Evolutionary conservation across 2,329 filamentous ascomycete species (phyloP), one percentile per base, ranked within the genome.

Genomic region (Colletotrichum brevisporum): DNA sequence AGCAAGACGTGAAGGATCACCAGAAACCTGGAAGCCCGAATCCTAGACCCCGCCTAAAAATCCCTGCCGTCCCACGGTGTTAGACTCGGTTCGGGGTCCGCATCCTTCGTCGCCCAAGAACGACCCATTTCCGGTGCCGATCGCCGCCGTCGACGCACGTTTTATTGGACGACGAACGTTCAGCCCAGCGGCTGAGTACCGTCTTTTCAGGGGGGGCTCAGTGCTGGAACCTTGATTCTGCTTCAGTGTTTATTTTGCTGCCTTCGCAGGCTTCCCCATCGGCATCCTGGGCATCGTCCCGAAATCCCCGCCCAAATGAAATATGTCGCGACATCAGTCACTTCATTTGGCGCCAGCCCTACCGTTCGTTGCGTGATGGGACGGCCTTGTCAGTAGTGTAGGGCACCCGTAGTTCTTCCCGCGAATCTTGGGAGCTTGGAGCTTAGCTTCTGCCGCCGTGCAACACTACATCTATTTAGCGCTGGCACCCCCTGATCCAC

Each of bases 81-180:
- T 48, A 48, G 51, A 4, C 21, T 27, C 15, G 13, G 31, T 2
- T 43, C 55, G 41, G 63, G 66, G 50, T 18, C 13, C 43, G 62
- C 27, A 69, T 69, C 66, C 66, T 66, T 66, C 51, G 45, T 31
- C 26, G 31, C 26, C 61, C 43, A 45, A 43, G 18, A n/a, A 16
- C 6, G 45, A 27, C n/a, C 31, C 31, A 13, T n/a, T 15, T 51
- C 21, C 31, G 26, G 18, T 36, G 62, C 61, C 43, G 61, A 66
- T 69, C 50, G 16, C 55, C 31, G 16, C 50, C 43, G 13, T 36
- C n/a, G 39, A 16, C n/a, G 50, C 36, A n/a, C 47, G 8, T 36
- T 6, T 48, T 15, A 66, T 69, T 69, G 62, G 66, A 39, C 31
- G 26, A 27, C 13, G 15, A n/a, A 36, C 3, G 5, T 13, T 53